These are phyloP conservation scores for Voacanga thouarsii DNA, from an alignment of 257 asterid species.

Conservation along the genomic window DNA sequence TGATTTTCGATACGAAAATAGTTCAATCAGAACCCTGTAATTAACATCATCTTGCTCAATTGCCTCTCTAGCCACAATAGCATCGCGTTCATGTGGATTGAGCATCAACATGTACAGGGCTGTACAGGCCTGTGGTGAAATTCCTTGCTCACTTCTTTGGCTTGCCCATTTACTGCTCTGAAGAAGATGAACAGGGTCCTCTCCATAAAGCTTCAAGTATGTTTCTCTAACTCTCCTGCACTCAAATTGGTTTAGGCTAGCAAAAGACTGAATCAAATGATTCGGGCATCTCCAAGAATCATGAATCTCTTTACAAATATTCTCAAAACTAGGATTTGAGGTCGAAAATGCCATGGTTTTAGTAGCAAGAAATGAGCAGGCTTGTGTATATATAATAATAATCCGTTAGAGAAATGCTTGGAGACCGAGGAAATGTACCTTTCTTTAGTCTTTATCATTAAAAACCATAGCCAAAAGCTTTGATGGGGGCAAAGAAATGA, in stretches of 20 bases:
- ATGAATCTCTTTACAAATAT: slow-evolving; percentile 44
- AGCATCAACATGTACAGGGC: slow-evolving; percentile 35
- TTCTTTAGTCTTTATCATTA: neutral
- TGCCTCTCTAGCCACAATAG: slow-evolving; percentile 53
- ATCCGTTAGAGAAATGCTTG: slow-evolving; percentile 12
- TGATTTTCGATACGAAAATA: slow-evolving; percentile 60
- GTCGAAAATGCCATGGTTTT: slow-evolving; percentile 27
- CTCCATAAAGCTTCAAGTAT: slow-evolving; percentile 38
- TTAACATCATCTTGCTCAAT: slow-evolving; percentile 24
- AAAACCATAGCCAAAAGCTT: neutral
- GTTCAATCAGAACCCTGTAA: slow-evolving; percentile 47
- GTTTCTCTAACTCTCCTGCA: slow-evolving; percentile 39
- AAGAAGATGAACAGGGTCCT: slow-evolving; percentile 34
- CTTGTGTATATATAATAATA: neutral
- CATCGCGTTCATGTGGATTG: slow-evolving; percentile 59
- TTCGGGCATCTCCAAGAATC: slow-evolving; percentile 22
- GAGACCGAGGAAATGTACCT: slow-evolving; percentile 19
- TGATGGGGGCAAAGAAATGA: neutral
- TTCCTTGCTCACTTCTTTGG: slow-evolving; percentile 13
- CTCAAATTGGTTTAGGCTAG: slow-evolving; percentile 32
- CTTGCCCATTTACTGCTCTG: neutral
- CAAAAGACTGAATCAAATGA: slow-evolving; percentile 20
- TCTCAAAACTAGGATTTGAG: slow-evolving; percentile 23
- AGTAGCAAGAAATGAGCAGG: neutral
- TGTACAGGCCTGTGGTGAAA: slow-evolving; percentile 10